Percentiles rank a stretch among this genome's conserved stretches.
phyloP scores from a whole-genome alignment of 371 early-diverging fungal species.

The Mucor saturninus region DNA sequence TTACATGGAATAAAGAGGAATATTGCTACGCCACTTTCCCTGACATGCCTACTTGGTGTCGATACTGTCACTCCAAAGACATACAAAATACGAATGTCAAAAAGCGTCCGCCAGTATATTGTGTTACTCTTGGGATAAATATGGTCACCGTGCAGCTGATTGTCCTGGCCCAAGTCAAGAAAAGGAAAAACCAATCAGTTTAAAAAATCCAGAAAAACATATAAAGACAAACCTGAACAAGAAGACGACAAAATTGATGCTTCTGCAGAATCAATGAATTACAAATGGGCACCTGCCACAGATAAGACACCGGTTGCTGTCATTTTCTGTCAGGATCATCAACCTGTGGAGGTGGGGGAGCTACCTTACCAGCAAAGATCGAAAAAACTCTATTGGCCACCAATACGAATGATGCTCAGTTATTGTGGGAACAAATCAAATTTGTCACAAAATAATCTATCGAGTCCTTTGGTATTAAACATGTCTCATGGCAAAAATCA shows the following conservation, averaged over 20 bases:
- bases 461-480: background rate
- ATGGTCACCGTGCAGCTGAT: background rate
- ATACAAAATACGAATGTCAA: constrained; percentile 8
- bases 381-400: background rate
- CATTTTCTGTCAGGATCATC: background rate
- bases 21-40: constrained; percentile 3
- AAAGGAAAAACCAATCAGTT: background rate
- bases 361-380: background rate
- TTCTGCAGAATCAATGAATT: background rate
- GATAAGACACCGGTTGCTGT: background rate
- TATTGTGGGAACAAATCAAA: constrained; percentile 12
- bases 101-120: background rate
- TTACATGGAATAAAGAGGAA: background rate
- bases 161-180: background rate
- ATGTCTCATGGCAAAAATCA: background rate
- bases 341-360: constrained; percentile 11
- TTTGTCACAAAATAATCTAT: background rate
- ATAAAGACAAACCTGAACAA: no score
- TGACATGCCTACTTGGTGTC: constrained; percentile 14
- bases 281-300: background rate
- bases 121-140: background rate
- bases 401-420: background rate
- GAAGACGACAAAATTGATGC: no score
- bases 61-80: constrained; percentile 14
- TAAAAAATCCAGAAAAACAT: background rate